These are phyloP conservation scores for Rubia peregrina DNA, from an alignment of 305 asterid genomes.

Conservation along the genomic window DNA sequence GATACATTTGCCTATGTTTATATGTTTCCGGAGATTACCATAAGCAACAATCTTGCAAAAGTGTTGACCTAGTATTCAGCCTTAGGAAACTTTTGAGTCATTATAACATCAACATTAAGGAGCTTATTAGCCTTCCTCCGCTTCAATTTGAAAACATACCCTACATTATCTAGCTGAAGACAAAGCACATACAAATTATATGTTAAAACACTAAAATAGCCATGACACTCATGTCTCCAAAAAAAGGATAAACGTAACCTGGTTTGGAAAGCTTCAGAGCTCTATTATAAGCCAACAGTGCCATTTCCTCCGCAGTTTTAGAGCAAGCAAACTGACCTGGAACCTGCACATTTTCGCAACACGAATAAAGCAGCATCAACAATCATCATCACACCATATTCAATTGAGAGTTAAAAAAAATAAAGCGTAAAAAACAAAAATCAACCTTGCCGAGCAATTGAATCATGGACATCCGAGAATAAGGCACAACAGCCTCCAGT, in stretches of 20 bases:
- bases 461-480: slow-evolving; percentile 75
- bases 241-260: slow-evolving; percentile 28
- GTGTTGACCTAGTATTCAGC: background rate
- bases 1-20: background rate
- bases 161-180: background rate
- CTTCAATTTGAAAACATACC: background rate
- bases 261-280: slow-evolving; percentile 80
- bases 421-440: slow-evolving; percentile 1
- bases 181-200: background rate
- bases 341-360: slow-evolving; percentile 29
- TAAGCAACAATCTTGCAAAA: background rate
- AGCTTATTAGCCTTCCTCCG: background rate
- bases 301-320: slow-evolving; percentile 80
- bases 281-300: slow-evolving; percentile 81
- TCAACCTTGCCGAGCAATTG: slow-evolving; percentile 74
- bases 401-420: background rate
- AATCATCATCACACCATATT: background rate
- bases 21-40: background rate
- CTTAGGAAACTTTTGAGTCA: background rate
- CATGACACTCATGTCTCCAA: background rate
- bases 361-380: background rate
- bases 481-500: slow-evolving; percentile 69
- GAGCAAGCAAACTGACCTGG: slow-evolving; percentile 56
- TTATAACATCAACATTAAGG: background rate
- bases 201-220: background rate